Evolutionary conservation across 1,139 yeast species (phyloP).

Genomic region (Pichia terricola): DNA sequence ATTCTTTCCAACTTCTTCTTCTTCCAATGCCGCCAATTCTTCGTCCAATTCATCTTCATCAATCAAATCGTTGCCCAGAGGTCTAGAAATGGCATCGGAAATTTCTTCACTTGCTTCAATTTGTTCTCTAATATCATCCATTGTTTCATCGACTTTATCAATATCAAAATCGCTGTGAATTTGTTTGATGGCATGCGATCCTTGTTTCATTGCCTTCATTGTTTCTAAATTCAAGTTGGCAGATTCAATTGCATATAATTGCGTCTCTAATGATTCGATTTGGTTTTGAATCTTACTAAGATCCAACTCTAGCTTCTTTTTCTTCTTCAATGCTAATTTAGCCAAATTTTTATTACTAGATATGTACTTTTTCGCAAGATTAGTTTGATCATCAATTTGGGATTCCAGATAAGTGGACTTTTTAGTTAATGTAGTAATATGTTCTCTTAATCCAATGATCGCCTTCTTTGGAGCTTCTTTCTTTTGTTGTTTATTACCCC

Average conservation of each 20-base stretch:
- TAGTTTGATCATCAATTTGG: conserved; percentile 77
- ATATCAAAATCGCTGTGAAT: conserved; percentile 93
- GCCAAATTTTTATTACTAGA: conserved; percentile 69
- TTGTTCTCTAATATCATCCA: conserved; percentile 97
- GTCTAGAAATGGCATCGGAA: conserved; percentile 91
- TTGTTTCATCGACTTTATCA: conserved; percentile 95
- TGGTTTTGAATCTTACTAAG: conserved; percentile 78
- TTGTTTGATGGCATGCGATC: conserved; percentile 92
- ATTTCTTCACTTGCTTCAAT: conserved; percentile 93
- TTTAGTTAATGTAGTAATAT: conserved; percentile 76
- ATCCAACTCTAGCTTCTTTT: conserved; percentile 72
- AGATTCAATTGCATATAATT: conserved; percentile 80
- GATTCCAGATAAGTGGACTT: conserved; percentile 74
- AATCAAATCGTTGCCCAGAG: conserved; percentile 65
- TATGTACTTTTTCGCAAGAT: conserved; percentile 64
- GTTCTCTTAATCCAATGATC: conserved; percentile 81
- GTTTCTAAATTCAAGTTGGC: conserved; percentile 96
- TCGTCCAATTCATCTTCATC: conserved; percentile 85
- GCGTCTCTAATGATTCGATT: conserved; percentile 82
- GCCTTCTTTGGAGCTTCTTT: conserved; percentile 90
- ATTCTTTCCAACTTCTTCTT: conserved; percentile 51
- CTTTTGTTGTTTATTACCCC: conserved; percentile 53
- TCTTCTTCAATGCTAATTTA: conserved; percentile 77
- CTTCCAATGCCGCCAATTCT: conserved; percentile 78
- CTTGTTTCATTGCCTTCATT: conserved; percentile 97